Conservation (phyloP, 768 basidiomycete species). For the Leccinum arenicola region DNA sequence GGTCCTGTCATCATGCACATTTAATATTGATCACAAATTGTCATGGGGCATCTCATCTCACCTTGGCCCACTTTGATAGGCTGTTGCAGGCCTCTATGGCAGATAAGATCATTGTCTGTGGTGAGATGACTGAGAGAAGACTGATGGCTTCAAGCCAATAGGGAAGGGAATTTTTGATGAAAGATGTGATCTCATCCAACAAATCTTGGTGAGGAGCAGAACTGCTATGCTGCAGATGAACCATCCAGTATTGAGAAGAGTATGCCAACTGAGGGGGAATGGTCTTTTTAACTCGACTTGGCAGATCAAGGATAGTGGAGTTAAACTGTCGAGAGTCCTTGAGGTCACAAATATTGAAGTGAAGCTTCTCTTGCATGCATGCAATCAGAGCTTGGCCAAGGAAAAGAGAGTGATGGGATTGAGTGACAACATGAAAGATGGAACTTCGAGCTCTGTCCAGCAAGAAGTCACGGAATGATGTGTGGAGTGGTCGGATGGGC, state of each 20-base stretch:
- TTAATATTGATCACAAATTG: neutral
- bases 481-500: neutral
- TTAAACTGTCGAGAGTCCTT: neutral
- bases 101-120: neutral
- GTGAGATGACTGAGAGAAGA: no score
- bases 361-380: neutral
- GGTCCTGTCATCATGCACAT: neutral
- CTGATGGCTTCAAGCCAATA: no score
- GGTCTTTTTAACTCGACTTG: neutral
- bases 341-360: neutral
- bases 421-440: neutral
- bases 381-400: neutral
- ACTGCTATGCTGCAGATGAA: no score
- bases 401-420: neutral
- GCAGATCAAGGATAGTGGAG: neutral
- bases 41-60: neutral
- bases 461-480: neutral
- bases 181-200: neutral
- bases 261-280: neutral
- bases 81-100: neutral
- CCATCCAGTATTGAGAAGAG: neutral
- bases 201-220: no score
- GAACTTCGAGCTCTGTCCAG: neutral
- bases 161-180: conserved; percentile 16
- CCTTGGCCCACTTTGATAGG: neutral